Percentiles rank a stretch among this genome's conserved stretches.
phyloP scores from a whole-genome alignment of 306 rosid species.

The Trifolium pratense region DNA sequence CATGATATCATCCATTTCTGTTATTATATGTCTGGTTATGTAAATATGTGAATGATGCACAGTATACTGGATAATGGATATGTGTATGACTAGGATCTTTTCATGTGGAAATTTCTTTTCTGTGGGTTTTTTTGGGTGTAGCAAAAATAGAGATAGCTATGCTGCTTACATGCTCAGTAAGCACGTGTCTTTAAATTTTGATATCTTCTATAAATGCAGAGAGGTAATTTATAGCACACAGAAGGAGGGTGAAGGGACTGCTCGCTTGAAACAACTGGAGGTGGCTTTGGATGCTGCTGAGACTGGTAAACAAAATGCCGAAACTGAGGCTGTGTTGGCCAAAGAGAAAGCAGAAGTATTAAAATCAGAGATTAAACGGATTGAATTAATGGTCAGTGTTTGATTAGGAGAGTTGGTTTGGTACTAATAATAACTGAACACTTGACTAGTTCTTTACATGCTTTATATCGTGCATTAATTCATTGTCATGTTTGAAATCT shows the following conservation, averaged over 20 bases:
- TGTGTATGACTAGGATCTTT: constrained; percentile 23
- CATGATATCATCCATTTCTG: constrained; percentile 23
- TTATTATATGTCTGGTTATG: constrained; percentile 19
- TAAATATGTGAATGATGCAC: constrained; percentile 25
- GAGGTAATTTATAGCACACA: constrained; percentile 69
- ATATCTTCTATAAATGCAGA: constrained; percentile 61
- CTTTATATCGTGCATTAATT: constrained; percentile 37
- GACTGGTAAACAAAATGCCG: constrained; percentile 68
- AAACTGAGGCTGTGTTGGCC: constrained; percentile 69
- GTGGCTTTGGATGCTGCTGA: constrained; percentile 81
- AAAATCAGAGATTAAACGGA: constrained; percentile 69
- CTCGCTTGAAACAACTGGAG: constrained; percentile 79
- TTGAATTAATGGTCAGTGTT: constrained; percentile 71
- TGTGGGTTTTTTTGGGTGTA: background rate
- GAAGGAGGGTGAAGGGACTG: constrained; percentile 76
- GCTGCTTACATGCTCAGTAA: constrained; percentile 6
- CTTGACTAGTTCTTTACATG: constrained; percentile 22
- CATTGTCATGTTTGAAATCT: constrained; percentile 37
- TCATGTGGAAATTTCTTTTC: constrained; percentile 27
- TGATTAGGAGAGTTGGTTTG: constrained; percentile 37
- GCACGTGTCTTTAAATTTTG: constrained; percentile 21
- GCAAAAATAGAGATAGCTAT: constrained; percentile 6
- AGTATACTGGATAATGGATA: constrained; percentile 27
- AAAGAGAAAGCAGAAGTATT: constrained; percentile 68
- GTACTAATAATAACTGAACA: constrained; percentile 25